Evolutionary conservation across 352 stramenopile species (phyloP), one percentile per base, ranked within the genome.

Genomic region (Phytophthora cryptogea): DNA sequence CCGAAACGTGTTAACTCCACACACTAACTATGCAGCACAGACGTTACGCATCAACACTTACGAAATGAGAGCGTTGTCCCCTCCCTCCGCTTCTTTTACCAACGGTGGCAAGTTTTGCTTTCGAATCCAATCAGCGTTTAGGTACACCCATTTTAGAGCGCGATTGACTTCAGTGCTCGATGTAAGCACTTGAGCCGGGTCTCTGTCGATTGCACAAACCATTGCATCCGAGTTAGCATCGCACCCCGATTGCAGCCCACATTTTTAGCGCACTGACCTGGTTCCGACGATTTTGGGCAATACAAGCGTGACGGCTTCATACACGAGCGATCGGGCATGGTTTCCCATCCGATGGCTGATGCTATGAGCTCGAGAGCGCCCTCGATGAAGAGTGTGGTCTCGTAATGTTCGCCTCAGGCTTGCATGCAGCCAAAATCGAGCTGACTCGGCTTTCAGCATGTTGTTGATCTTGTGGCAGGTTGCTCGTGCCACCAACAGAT

Each of bases 51-150:
- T 23, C 23, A 30, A 26, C 37, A 53, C 67, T 44, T 74, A 90
- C 77, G 71, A 72, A 36, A 92, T 61, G 14, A 74, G 35, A 11
- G 57, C 36, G 30, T 31, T 67, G 14, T 8, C 32, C 42, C 70
- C 43, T 5, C 27, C 55, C 31, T 76, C 66, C 17, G 49, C 44
- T 36, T 72, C 63, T 40, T 55, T 59, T n/a, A 23, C 6, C 26
- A 93, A 59, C n/a, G 64, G 60, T 16, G 74, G 63, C 2, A 95
- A 62, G 17, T 75, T 74, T 54, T 90, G 84, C 10, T 67, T 74
- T 8, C 86, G 81, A 61, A 95, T 94, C 86, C 86, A 95, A 26
- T 90, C 78, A 3, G 86, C 84, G 41, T 95, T 95, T 8, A 95
- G 41, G 50, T 91, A 94, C 1, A 94, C 86, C 86, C 86, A 95